A percentile compares a stretch with the other conserved stretches of the same genome.
phyloP scores from a whole-genome alignment of 1,284 basidiomycete species.

The Mycena sp. region DNA sequence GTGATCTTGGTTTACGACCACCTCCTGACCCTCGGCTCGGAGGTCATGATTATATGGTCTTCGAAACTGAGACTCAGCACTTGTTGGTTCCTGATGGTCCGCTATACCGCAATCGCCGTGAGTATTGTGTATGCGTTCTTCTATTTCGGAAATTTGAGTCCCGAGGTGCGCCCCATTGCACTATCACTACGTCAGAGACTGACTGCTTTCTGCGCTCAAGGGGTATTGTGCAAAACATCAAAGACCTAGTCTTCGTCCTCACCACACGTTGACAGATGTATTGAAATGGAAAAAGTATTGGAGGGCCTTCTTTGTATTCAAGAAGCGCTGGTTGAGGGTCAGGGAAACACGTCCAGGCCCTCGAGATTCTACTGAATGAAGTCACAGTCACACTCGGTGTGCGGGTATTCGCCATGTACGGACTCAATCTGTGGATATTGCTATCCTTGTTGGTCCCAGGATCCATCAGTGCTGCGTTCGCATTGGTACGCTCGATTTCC shows the following conservation, averaged over 20 bases:
- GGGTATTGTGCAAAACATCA: not conserved
- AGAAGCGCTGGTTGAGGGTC: not conserved
- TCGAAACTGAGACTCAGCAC: not conserved
- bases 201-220: not conserved
- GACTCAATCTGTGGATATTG: not conserved
- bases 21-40: conserved; percentile 2
- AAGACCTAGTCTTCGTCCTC: not conserved
- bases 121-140: not conserved
- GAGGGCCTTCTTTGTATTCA: not conserved
- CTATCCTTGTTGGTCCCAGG: not conserved
- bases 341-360: not conserved
- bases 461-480: not conserved
- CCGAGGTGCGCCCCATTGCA: too few relatives aligned
- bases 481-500: conserved; percentile 3
- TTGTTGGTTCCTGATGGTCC: conserved; percentile 11
- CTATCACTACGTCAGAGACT: not conserved
- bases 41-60: conserved; percentile 12
- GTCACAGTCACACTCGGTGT: conserved; percentile 3
- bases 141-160: conserved; percentile 7
- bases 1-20: conserved; percentile 19
- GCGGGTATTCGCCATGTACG: conserved; percentile 19
- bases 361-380: not conserved
- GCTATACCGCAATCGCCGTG: conserved; percentile 1
- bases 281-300: conserved; percentile 2
- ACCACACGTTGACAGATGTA: not conserved